Evolutionary conservation across 2,329 filamentous ascomycete species (phyloP).

Genomic region (Plectosphaerella sp.): DNA sequence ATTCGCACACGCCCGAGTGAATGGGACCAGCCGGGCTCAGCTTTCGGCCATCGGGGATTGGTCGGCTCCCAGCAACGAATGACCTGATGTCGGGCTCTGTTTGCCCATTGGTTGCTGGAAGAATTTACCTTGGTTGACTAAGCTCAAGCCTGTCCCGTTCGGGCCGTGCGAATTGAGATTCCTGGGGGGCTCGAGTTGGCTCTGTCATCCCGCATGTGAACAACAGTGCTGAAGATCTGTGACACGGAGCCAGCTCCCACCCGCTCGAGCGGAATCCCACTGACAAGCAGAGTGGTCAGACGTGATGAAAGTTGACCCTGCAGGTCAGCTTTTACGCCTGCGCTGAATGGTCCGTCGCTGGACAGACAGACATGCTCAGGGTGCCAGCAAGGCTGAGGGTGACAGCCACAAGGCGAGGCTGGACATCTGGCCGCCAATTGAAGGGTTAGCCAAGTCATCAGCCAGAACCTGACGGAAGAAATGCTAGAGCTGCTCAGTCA

Average conservation of each 20-base stretch:
- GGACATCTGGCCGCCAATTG: too few relatives aligned
- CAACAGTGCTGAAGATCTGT: not conserved
- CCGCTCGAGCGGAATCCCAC: not conserved
- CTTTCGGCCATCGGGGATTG: constrained; percentile 14
- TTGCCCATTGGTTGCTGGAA: constrained; percentile 14
- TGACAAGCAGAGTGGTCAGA: not conserved
- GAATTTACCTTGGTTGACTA: constrained; percentile 16
- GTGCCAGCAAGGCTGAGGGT: not conserved
- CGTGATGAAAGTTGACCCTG: not conserved
- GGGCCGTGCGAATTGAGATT: constrained; percentile 10
- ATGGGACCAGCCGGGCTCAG: constrained; percentile 9
- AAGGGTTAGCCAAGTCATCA: too few relatives aligned
- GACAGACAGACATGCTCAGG: not conserved
- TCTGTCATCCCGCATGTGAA: too few relatives aligned
- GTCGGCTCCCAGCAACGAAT: constrained; percentile 24
- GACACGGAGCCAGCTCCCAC: not conserved
- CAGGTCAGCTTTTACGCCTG: not conserved
- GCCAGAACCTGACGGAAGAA: too few relatives aligned
- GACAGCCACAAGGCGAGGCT: too few relatives aligned
- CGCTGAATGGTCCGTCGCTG: not conserved
- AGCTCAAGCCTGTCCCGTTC: too few relatives aligned
- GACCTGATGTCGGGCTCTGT: constrained; percentile 11
- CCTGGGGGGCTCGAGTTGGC: not conserved
- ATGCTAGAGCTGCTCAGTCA: too few relatives aligned
- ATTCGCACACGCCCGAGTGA: constrained; percentile 3